phyloP scores from a whole-genome alignment of 1,284 basidiomycete genomes.

The Vanrija sp. region DNA sequence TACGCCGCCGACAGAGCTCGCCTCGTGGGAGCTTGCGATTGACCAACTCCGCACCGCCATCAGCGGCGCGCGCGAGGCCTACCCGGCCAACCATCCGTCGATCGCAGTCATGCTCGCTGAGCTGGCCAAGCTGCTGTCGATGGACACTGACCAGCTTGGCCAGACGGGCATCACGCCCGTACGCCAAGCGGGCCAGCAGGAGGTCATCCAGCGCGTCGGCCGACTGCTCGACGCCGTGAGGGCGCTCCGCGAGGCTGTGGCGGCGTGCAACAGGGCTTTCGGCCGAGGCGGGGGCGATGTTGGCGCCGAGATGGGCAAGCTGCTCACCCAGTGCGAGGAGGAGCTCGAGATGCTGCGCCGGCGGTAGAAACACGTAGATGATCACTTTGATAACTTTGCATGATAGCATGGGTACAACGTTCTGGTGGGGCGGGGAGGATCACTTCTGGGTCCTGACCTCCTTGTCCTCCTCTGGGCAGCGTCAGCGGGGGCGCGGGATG shows the following conservation, averaged over 20 bases:
- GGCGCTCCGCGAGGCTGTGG: slow-evolving; percentile 60
- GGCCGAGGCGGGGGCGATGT: slow-evolving; percentile 31
- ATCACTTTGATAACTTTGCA: neutral
- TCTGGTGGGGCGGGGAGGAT: neutral
- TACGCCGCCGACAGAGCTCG: slow-evolving; percentile 22
- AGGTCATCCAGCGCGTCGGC: neutral
- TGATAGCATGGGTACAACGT: neutral
- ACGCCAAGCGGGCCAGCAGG: neutral
- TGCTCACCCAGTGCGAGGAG: neutral
- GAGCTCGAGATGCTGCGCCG: slow-evolving; percentile 12
- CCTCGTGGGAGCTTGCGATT: slow-evolving; percentile 47
- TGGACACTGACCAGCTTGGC: slow-evolving; percentile 12
- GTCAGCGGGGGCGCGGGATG: neutral
- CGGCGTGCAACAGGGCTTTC: slow-evolving; percentile 37
- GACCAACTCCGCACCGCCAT: slow-evolving; percentile 58
- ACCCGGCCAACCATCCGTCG: slow-evolving; percentile 70
- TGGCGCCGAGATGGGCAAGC: neutral
- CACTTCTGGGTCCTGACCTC: slow-evolving; percentile 11
- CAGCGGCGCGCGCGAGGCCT: slow-evolving; percentile 58
- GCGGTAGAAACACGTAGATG: neutral
- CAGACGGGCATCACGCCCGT: neutral
- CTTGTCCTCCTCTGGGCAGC: slow-evolving; percentile 22
- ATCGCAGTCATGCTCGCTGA: slow-evolving; percentile 72
- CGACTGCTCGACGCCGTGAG: slow-evolving; percentile 60
- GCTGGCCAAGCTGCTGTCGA: slow-evolving; percentile 68